Percentiles rank a stretch among this genome's conserved stretches.
phyloP scores from a whole-genome alignment of 306 rosid species.

The Cercis canadensis region DNA sequence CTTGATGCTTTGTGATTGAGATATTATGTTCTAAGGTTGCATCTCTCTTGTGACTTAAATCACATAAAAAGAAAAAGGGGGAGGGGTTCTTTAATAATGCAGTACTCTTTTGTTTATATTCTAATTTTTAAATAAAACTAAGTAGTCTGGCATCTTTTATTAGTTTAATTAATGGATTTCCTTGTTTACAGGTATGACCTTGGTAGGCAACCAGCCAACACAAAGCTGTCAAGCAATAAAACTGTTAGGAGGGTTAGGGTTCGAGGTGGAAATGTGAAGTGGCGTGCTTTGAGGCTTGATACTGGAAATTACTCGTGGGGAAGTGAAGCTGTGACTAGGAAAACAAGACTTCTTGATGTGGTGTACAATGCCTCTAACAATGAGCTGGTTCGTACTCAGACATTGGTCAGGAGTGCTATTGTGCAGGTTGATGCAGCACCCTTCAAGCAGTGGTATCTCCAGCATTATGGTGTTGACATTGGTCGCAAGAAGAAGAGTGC shows the following conservation, averaged over 20 bases:
- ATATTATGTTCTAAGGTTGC: neutral
- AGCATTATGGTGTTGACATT: slow-evolving; percentile 66
- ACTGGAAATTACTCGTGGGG: slow-evolving; percentile 76
- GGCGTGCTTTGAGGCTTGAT: slow-evolving; percentile 76
- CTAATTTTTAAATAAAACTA: neutral
- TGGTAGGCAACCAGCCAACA: slow-evolving; percentile 73
- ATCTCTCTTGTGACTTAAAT: neutral
- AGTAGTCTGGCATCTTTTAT: neutral
- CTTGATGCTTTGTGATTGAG: neutral
- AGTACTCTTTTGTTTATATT: neutral
- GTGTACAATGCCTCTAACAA: slow-evolving; percentile 76
- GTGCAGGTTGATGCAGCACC: slow-evolving; percentile 77
- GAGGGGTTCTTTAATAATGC: neutral
- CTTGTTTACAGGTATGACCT: slow-evolving; percentile 59
- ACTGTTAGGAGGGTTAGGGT: slow-evolving; percentile 65
- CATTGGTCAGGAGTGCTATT: slow-evolving; percentile 70
- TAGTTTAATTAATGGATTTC: neutral
- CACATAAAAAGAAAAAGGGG: neutral
- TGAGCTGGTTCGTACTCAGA: slow-evolving; percentile 69
- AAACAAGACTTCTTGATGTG: slow-evolving; percentile 68
- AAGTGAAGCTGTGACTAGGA: slow-evolving; percentile 65
- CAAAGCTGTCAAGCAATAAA: slow-evolving; percentile 69
- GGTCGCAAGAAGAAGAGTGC: slow-evolving; percentile 67
- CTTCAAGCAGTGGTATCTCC: slow-evolving; percentile 71
- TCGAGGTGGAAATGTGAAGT: slow-evolving; percentile 71